Evolutionary conservation across 2,329 filamentous ascomycete species (phyloP), one percentile per base, ranked within the genome.

Genomic region (Alternaria infectoria): DNA sequence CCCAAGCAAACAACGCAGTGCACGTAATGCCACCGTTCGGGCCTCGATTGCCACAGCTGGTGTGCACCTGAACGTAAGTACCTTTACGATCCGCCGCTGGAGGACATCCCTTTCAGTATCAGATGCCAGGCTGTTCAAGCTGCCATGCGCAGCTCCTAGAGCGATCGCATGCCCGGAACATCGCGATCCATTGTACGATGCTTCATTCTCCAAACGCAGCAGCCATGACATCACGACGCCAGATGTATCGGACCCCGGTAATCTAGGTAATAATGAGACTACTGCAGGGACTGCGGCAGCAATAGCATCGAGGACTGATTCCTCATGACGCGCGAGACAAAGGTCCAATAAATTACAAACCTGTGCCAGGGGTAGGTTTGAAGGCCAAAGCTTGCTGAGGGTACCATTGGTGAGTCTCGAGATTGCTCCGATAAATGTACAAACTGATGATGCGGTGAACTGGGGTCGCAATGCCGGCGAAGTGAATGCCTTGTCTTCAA

Each of bases 381-480:
- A 28, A 32, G 43, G 45, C 59, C 57, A 63, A 6, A 55, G 25
- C 2, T 65, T 30, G 26, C 50, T 59, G 10, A 62, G 23, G 12
- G 65, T 21, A 6, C 23, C 40, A 17, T 26, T 61, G 5, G 68
- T 72, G 50, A 75, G 62, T 15, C 54, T 59, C 8, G 72, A 69
- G 49, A 79, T 67, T 19, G 72, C 67, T 30, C 72, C 76, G 11
- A 90, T 81, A 1, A 92, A 81, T n/a, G 81, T 82, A 68, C 87
- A 86, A 13, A 84, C 83, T 0, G 88, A 87, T 69, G 91, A 88
- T 25, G 88, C 87, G 5, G 91, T 83, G 21, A 91, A 82, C 61
- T 92, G 90, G 0, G 88, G 88, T 23, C 87, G 86, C 17, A 90
- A 83, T 66, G 79, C 74, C 30, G 78, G 74, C 13, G 80, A 81